Evolutionary conservation across 129 eudicot genomes (phyloP).

Genomic region (Cynara cardunculus): DNA sequence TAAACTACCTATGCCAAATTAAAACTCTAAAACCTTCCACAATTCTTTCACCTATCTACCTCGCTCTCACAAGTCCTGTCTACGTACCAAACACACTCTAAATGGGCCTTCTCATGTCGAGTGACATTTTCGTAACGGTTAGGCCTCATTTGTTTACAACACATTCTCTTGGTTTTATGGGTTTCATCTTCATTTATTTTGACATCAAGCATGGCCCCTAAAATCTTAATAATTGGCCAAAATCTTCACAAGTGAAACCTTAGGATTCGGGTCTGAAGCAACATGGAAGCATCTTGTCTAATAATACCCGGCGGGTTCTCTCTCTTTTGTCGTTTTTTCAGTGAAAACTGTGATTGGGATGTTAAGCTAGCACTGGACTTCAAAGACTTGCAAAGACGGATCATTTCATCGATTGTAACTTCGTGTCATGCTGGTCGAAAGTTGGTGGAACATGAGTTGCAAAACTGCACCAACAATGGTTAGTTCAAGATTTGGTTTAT

Average conservation of each 20-base stretch:
- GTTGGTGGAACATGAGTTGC: conserved; percentile 39
- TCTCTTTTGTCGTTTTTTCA: conserved; percentile 9
- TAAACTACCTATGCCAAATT: neutral
- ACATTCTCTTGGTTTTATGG: neutral
- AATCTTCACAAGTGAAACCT: neutral
- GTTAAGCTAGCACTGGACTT: conserved; percentile 67
- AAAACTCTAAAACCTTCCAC: neutral
- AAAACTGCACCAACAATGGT: conserved; percentile 11
- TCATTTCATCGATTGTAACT: conserved; percentile 54
- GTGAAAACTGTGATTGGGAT: conserved; percentile 61
- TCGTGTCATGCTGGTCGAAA: conserved; percentile 48
- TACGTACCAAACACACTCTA: neutral
- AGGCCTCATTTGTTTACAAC: neutral
- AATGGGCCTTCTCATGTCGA: neutral
- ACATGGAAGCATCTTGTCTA: neutral
- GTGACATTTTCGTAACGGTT: neutral
- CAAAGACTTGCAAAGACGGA: conserved; percentile 53
- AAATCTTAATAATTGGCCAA: neutral
- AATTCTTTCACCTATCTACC: neutral
- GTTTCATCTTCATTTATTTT: neutral
- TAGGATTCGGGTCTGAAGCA: neutral
- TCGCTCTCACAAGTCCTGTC: neutral
- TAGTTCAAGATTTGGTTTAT: neutral
- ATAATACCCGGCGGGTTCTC: neutral
- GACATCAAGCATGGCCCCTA: neutral